phyloP scores from a whole-genome alignment of 139 green algal genomes.

The Ettlia oleoabundans region DNA sequence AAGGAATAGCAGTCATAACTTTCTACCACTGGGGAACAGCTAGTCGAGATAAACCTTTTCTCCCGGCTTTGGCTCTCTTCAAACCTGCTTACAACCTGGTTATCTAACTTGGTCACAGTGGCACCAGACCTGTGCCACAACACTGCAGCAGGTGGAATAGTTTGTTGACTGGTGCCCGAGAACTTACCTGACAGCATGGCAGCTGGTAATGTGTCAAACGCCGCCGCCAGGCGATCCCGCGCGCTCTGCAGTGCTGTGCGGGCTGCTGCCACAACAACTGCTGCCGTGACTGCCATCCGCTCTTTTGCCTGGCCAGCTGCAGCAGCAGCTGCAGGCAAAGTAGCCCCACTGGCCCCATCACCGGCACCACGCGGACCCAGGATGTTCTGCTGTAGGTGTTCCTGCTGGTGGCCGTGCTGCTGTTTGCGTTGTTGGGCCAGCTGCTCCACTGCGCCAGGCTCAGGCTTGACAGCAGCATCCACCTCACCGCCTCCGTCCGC shows the following conservation, averaged over 20 bases:
- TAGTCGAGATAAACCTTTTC: too few species aligned
- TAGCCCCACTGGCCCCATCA: too few species aligned
- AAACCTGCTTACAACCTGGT: too few species aligned
- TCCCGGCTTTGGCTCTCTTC: too few species aligned
- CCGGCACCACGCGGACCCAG: too few species aligned
- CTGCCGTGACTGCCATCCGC: background rate
- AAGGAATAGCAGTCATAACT: too few species aligned
- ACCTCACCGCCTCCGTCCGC: background rate
- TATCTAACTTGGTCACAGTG: too few species aligned
- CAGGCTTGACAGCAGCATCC: conserved; percentile 24
- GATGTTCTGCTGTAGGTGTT: background rate
- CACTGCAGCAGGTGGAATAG: background rate
- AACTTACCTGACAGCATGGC: conserved; percentile 14
- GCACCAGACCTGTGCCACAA: too few species aligned
- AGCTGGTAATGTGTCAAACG: background rate
- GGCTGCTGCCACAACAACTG: background rate
- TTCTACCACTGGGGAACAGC: too few species aligned
- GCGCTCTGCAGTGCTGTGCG: background rate
- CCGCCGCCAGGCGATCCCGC: background rate
- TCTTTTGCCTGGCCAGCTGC: background rate
- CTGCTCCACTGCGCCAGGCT: background rate
- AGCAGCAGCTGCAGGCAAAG: background rate
- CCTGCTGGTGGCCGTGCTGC: background rate
- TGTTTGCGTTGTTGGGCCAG: background rate
- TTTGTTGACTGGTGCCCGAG: too few species aligned